phyloP scores from a whole-genome alignment of 257 asterid genomes.

The Rauvolfia tetraphylla region DNA sequence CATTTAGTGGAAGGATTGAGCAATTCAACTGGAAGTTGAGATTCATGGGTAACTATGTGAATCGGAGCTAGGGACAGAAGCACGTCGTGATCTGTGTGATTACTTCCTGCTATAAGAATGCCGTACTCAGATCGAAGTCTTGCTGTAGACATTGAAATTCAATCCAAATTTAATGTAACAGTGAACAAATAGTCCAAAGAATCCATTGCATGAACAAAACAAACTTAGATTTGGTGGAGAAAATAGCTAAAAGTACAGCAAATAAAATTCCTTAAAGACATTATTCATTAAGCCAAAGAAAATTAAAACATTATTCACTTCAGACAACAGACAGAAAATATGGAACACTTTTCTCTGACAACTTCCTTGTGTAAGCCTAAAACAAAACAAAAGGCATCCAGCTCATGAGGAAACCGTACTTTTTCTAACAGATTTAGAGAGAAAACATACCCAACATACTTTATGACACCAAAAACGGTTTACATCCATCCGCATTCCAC shows the following conservation, averaged over 20 bases:
- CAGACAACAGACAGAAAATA: not conserved
- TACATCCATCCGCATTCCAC: too few relatives aligned
- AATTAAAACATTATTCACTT: too few relatives aligned
- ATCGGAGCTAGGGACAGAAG: conserved; percentile 5
- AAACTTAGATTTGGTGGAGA: not conserved
- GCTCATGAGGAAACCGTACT: not conserved
- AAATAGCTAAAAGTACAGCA: not conserved
- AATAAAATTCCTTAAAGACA: not conserved
- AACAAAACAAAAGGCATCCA: not conserved
- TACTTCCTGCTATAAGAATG: not conserved
- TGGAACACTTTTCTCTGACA: not conserved
- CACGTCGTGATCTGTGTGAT: not conserved
- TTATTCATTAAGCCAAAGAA: too few relatives aligned
- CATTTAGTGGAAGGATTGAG: not conserved
- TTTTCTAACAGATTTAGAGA: too few relatives aligned
- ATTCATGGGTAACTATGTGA: conserved; percentile 12
- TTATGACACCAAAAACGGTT: too few relatives aligned
- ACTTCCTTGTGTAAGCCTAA: too few relatives aligned
- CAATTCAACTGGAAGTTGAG: conserved; percentile 17
- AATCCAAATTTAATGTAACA: not conserved
- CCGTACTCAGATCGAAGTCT: not conserved
- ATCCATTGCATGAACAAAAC: too few relatives aligned
- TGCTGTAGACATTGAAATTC: not conserved
- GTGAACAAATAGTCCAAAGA: not conserved
- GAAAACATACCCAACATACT: too few relatives aligned